A percentile compares a stretch with the other conserved stretches of the same genome.
These are phyloP conservation scores for Pestalotiopsis sp. DNA, from an alignment of 2,329 filamentous ascomycete species.

Conservation along the genomic window DNA sequence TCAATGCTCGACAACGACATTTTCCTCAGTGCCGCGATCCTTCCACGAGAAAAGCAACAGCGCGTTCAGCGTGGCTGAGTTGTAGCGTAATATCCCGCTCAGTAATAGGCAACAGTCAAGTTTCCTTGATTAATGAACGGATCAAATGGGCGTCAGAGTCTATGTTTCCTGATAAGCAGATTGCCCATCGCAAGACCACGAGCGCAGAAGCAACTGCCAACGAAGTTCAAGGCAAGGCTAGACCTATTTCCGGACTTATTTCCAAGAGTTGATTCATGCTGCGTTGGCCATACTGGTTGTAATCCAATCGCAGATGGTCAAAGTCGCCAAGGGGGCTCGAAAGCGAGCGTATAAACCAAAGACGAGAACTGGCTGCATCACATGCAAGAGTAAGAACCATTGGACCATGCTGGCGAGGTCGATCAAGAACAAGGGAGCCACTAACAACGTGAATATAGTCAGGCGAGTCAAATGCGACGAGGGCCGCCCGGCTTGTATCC, in stretches of 20 bases:
- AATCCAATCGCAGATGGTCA: conserved; percentile 4
- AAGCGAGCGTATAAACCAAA: conserved; percentile 14
- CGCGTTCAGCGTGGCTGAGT: neutral
- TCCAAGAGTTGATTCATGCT: neutral
- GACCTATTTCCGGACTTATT: neutral
- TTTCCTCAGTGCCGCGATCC: too few relatives aligned
- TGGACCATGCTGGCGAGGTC: neutral
- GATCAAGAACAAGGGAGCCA: neutral
- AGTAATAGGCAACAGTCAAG: neutral
- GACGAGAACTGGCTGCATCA: conserved; percentile 14
- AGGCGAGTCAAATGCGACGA: conserved; percentile 16
- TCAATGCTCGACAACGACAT: too few relatives aligned
- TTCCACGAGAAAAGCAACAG: neutral
- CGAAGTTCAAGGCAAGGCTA: neutral
- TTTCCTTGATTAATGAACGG: neutral
- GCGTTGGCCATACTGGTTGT: neutral
- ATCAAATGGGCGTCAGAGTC: neutral
- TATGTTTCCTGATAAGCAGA: neutral
- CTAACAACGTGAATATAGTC: neutral
- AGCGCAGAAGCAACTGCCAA: neutral
- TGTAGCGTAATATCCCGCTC: neutral
- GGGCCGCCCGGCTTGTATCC: conserved; percentile 9
- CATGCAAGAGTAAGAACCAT: conserved; percentile 11
- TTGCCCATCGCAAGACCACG: neutral
- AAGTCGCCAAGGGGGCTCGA: conserved; percentile 13